Conservation (phyloP, 1,284 basidiomycete genomes). For the Nidula niveotomentosa region DNA sequence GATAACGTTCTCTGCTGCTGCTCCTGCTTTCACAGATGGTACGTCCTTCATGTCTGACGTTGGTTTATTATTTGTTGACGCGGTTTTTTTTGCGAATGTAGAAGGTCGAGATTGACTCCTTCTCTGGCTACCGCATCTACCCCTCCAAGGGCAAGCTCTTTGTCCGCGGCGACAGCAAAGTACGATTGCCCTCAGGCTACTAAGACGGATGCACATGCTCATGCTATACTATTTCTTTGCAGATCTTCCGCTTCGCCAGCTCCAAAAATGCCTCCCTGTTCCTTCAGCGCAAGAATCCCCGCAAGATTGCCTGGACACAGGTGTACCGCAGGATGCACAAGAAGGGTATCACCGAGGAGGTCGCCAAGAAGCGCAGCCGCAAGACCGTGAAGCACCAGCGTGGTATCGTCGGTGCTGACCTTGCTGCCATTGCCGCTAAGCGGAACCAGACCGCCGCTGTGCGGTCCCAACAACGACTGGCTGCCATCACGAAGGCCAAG, state of each 20-base stretch:
- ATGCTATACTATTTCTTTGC: slow-evolving; percentile 4
- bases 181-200: slow-evolving; percentile 31
- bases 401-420: slow-evolving; percentile 96
- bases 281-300: slow-evolving; percentile 99
- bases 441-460: slow-evolving; percentile 90
- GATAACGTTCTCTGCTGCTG: slow-evolving; percentile 13
- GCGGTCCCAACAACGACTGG: slow-evolving; percentile 78
- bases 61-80: slow-evolving; percentile 9
- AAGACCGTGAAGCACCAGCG: slow-evolving; percentile 98
- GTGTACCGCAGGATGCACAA: slow-evolving; percentile 99
- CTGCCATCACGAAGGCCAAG: slow-evolving; percentile 92
- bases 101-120: slow-evolving; percentile 98
- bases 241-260: slow-evolving; percentile 92
- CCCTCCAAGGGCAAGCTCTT: slow-evolving; percentile 95
- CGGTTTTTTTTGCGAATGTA: slow-evolving; percentile 42
- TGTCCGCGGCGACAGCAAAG: slow-evolving; percentile 96
- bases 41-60: slow-evolving; percentile 12
- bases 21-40: slow-evolving; percentile 32
- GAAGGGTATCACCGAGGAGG: slow-evolving; percentile 99
- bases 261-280: slow-evolving; percentile 97
- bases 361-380: slow-evolving; percentile 98
- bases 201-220: neutral
- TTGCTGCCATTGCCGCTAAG: slow-evolving; percentile 88
- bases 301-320: slow-evolving; percentile 99
- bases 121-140: slow-evolving; percentile 97